phyloP scores from a whole-genome alignment of 148 eudicot species.

The Heliosperma pusillum region DNA sequence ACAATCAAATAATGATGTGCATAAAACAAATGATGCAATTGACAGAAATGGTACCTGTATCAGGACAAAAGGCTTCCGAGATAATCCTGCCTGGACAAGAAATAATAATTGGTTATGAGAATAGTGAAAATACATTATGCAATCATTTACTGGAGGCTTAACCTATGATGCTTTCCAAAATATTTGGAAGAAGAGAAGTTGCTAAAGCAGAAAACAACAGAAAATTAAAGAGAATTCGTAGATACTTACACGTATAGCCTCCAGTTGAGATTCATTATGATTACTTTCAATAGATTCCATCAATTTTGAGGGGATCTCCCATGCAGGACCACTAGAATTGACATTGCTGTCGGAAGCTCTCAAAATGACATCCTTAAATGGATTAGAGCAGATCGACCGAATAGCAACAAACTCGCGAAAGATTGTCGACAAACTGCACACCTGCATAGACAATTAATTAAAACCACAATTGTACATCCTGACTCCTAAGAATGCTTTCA shows the following conservation, averaged over 20 bases:
- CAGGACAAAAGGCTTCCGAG: conserved; percentile 70
- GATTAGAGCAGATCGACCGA: conserved; percentile 68
- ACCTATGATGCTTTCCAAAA: neutral
- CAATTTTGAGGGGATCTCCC: conserved; percentile 69
- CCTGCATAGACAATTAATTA: conserved; percentile 35
- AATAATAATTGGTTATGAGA: conserved; percentile 3
- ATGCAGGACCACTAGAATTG: conserved; percentile 51
- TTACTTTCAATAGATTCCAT: conserved; percentile 73
- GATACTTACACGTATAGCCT: conserved; percentile 78
- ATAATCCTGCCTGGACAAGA: conserved; percentile 78
- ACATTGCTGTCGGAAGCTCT: conserved; percentile 52
- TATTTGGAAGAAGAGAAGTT: neutral
- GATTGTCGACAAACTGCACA: conserved; percentile 95
- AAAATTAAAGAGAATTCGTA: neutral
- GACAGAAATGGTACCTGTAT: conserved; percentile 65
- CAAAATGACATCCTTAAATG: conserved; percentile 81
- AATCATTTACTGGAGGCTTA: neutral
- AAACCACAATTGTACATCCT: neutral
- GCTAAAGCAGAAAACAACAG: neutral
- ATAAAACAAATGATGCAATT: conserved; percentile 5
- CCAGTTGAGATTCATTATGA: conserved; percentile 82
- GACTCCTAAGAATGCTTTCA: neutral
- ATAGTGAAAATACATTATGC: neutral
- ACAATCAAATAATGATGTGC: neutral
- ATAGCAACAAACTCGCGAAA: conserved; percentile 85